Percentiles rank a stretch among this genome's conserved stretches.
Conservation (phyloP, 2,329 filamentous ascomycete species). For the Ampelomyces quisqualis region DNA sequence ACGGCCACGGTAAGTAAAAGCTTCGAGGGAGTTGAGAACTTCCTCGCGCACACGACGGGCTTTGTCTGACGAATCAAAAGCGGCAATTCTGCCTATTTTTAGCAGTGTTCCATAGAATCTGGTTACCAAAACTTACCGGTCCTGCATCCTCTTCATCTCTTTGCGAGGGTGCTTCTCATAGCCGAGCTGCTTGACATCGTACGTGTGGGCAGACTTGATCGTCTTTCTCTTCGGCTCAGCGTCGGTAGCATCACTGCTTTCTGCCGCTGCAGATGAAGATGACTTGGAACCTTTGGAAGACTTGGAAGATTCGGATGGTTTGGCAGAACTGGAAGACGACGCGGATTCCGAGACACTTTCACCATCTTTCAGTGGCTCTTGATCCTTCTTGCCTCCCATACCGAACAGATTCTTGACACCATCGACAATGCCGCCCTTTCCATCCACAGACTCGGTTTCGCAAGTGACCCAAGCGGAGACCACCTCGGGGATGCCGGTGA, state of each 20-base stretch:
- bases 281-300: slow-evolving; percentile 49
- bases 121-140: slow-evolving; percentile 45
- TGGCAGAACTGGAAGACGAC: slow-evolving; percentile 42
- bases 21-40: slow-evolving; percentile 87
- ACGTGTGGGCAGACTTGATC: slow-evolving; percentile 55
- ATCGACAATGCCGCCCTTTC: slow-evolving; percentile 81
- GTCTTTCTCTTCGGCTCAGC: slow-evolving; percentile 53
- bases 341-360: slow-evolving; percentile 48
- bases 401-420: slow-evolving; percentile 96
- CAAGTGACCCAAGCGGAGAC: slow-evolving; percentile 78
- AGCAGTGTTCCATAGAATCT: slow-evolving; percentile 5
- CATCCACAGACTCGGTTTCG: slow-evolving; percentile 69
- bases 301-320: slow-evolving; percentile 1
- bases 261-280: slow-evolving; percentile 47
- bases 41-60: slow-evolving; percentile 78
- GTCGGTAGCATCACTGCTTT: slow-evolving; percentile 53
- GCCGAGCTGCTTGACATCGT: slow-evolving; percentile 49
- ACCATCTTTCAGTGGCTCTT: slow-evolving; percentile 65
- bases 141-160: slow-evolving; percentile 61
- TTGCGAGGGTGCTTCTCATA: slow-evolving; percentile 61
- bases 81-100: slow-evolving; percentile 61
- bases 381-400: slow-evolving; percentile 87
- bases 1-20: slow-evolving; percentile 83
- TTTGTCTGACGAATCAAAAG: slow-evolving; percentile 83
- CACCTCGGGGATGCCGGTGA: slow-evolving; percentile 79